Base-by-base conservation (phyloP, 495 filamentous ascomycete genomes). In the Penicillium diatomitis region DNA sequence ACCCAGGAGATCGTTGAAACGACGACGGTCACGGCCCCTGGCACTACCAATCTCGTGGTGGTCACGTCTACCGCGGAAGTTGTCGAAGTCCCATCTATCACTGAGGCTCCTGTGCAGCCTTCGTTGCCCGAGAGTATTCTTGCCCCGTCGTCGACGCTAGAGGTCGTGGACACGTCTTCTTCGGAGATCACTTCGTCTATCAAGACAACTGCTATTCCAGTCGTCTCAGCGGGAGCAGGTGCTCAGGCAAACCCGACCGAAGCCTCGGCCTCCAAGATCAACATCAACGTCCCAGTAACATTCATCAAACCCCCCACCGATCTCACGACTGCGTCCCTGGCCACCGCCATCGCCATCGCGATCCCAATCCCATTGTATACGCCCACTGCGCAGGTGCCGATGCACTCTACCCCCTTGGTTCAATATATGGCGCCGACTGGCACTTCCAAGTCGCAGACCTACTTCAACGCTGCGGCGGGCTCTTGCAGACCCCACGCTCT, bases 351-450 rank as follows among this genome's bases (percentile, higher is more conserved):
- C 8, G 52, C 49, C n/a, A 53, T 45, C 27, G 47, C 46, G 27
- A 60, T 58, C n/a, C 48, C 61, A 6, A 49, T 58, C 0, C 50
- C 58, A 1, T 28, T 38, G 10, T 57, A 50, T n/a, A 38, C 41
- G 2, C 50, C 55, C 44, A 36, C 52, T 3, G 33, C 49, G 3
- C 35, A 44, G 10, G 41, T 50, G 11, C 46, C 51, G 6, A 44
- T 47, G 29, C 48, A 42, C 37, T 63, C 60, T 10, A 58, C 50
- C 11, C 58, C 60, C 41, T 47, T 61, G 36, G 59, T 62, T 46
- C 48, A 40, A 8, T 50, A 38, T 48, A 47, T 60, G 5, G 57
- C 47, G 8, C 52, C 60, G n/a, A 51, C 53, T 1, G 9, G 55
- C 6, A 52, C 41, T 2, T 52, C 60, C 31, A 44, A 51, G 1